Conservation (phyloP, 169 alveolate species). For the Perkinsus marinus region DNA sequence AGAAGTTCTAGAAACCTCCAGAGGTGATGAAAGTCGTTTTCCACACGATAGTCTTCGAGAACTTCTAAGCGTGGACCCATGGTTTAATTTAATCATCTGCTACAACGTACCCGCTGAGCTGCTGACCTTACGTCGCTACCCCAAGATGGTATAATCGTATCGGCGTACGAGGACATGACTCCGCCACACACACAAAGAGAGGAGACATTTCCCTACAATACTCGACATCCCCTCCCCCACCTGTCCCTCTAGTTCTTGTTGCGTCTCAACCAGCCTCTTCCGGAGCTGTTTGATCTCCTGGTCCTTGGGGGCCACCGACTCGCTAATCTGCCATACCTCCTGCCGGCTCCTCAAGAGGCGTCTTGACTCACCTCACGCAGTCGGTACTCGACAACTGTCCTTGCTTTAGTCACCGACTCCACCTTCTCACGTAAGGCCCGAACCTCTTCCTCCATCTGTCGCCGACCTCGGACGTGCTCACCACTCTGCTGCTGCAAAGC, state of each 20-base stretch:
- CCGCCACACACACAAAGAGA: no score
- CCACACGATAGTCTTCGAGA: no score
- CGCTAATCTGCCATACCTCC: not conserved
- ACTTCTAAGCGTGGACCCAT: no score
- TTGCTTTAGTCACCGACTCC: not conserved
- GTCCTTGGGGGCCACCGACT: not conserved
- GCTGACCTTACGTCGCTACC: no score
- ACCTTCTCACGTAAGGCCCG: not conserved
- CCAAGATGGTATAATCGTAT: not conserved
- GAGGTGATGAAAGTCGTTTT: no score
- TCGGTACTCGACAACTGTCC: not conserved
- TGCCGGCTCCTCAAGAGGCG: not conserved
- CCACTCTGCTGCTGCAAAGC: not conserved
- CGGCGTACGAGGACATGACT: not conserved
- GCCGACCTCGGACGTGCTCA: not conserved
- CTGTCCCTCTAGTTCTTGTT: not conserved
- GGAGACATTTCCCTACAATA: no score
- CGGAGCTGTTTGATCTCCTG: not conserved
- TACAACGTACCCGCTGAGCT: no score
- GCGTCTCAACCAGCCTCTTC: not conserved
- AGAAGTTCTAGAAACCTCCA: no score
- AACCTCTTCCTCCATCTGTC: not conserved
- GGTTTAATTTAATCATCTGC: no score
- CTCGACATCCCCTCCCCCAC: not conserved
- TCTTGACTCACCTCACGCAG: not conserved